phyloP scores from a whole-genome alignment of 2,329 filamentous ascomycete genomes.

The Colletotrichum sp. region DNA sequence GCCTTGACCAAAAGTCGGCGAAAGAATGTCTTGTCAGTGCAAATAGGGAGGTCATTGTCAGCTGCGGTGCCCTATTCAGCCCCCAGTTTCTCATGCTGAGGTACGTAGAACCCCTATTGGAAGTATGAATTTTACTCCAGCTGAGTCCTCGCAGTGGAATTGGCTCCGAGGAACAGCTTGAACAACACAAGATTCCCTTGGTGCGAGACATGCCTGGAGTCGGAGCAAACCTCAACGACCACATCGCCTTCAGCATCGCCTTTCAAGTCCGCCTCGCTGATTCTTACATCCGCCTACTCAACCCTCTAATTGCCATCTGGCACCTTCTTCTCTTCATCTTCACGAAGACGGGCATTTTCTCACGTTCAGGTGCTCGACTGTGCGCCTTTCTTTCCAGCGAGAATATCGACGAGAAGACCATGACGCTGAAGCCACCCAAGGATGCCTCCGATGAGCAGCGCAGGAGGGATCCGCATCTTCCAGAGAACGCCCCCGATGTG shows the following conservation, averaged over 20 bases:
- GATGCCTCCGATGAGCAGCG: background rate
- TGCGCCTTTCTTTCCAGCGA: constrained; percentile 29
- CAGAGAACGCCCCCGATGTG: constrained; percentile 31
- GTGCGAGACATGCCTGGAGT: constrained; percentile 29
- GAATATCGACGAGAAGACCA: constrained; percentile 30
- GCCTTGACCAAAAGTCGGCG: background rate
- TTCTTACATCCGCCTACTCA: constrained; percentile 25
- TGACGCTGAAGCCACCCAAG: constrained; percentile 20
- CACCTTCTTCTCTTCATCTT: constrained; percentile 32
- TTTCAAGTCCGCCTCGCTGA: constrained; percentile 29
- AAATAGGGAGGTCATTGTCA: constrained; percentile 34
- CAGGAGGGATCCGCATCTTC: constrained; percentile 22
- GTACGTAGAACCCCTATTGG: background rate
- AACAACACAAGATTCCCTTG: constrained; percentile 24
- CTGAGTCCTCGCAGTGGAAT: constrained; percentile 29
- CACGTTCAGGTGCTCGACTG: constrained; percentile 19
- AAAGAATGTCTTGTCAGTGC: constrained; percentile 27
- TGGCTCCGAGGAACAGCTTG: constrained; percentile 26
- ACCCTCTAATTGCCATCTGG: constrained; percentile 28
- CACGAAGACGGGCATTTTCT: constrained; percentile 29
- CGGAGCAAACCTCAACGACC: constrained; percentile 31
- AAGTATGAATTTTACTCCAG: background rate
- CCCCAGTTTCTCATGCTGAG: constrained; percentile 35
- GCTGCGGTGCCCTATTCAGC: constrained; percentile 29
- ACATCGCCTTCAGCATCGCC: constrained; percentile 29